These are phyloP conservation scores for Saraca asoca DNA, from an alignment of 331 rosid species.

Conservation along the genomic window DNA sequence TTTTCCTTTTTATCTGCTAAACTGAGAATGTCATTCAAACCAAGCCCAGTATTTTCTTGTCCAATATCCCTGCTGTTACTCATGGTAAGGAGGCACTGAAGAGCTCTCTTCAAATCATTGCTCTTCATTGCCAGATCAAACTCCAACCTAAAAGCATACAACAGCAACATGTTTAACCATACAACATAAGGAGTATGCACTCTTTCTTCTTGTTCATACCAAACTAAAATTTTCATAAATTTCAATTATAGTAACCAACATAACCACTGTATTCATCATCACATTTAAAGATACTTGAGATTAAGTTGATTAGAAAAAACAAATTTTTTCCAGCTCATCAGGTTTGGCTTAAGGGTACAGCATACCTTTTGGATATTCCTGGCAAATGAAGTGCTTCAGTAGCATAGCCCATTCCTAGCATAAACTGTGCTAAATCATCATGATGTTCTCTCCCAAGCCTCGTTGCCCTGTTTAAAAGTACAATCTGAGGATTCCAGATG, in stretches of 20 bases:
- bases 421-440: constrained; percentile 93
- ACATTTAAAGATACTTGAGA: not conserved
- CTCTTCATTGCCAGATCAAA: constrained; percentile 99
- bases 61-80: constrained; percentile 95
- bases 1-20: constrained; percentile 71
- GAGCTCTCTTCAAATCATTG: constrained; percentile 94
- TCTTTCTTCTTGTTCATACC: not conserved
- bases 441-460: constrained; percentile 98
- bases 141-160: constrained; percentile 64
- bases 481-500: constrained; percentile 28
- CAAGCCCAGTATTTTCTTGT: constrained; percentile 71
- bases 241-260: constrained; percentile 12
- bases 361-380: constrained; percentile 93
- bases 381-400: constrained; percentile 94
- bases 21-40: constrained; percentile 90
- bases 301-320: too few species aligned
- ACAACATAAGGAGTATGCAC: constrained; percentile 16
- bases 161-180: constrained; percentile 22
- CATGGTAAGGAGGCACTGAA: constrained; percentile 96
- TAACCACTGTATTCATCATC: not conserved
- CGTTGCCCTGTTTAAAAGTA: constrained; percentile 79
- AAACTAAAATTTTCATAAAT: constrained; percentile 1
- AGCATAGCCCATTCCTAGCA: constrained; percentile 99
- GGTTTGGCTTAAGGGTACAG: constrained; percentile 29
- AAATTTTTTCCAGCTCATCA: not conserved